Evolutionary conservation across 2,329 filamentous ascomycete species (phyloP), one percentile per base, ranked within the genome.

Genomic region (Aspergillus brunneoviolaceus): DNA sequence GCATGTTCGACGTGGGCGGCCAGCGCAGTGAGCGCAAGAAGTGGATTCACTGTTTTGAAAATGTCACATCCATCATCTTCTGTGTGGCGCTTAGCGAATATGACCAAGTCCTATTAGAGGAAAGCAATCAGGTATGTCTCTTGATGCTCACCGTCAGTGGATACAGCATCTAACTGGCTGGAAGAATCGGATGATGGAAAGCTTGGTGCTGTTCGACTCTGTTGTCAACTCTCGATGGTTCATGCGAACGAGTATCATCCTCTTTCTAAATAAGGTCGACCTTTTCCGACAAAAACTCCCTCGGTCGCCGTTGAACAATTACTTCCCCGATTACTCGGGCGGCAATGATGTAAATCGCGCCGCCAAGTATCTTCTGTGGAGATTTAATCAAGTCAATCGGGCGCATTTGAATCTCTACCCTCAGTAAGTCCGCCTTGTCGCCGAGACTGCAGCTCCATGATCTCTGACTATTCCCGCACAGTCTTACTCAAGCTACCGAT

Each of bases 1-100:
- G 94, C 81, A 99, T 99, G 95, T 99, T 99, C 74, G 95, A 99
- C 76, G 95, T 99, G 4, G 95, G 95, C 64, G 95, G 95, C 25
- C 95, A 99, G 79, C 84, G 95, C 74, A 98, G 94, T 76, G 95
- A 99, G 79, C 87, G 95, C 64, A 99, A 99, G 83, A 99, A 99
- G 81, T 99, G 95, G 95, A 99, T 99, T 74, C 95, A 99, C 80
- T 99, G 95, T 81, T 99, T 99, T 77, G 95, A 99, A 77, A 98
- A 98, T 70, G 95, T 99, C 70, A 99, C 95, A 49, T 98, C 95
- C 4, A 99, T 99, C 77, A 99, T 99, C 68, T 99, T 99, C 79
- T 99, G 95, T 73, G 95, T 99, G 63, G 95, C 95, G 16, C 81
- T 99, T 69, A 98, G 93, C 80, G 95, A 99, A 79, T 99, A 99